Evolutionary conservation across 805 yeast genomes (phyloP).

Genomic region (Clavispora carvajalis): DNA sequence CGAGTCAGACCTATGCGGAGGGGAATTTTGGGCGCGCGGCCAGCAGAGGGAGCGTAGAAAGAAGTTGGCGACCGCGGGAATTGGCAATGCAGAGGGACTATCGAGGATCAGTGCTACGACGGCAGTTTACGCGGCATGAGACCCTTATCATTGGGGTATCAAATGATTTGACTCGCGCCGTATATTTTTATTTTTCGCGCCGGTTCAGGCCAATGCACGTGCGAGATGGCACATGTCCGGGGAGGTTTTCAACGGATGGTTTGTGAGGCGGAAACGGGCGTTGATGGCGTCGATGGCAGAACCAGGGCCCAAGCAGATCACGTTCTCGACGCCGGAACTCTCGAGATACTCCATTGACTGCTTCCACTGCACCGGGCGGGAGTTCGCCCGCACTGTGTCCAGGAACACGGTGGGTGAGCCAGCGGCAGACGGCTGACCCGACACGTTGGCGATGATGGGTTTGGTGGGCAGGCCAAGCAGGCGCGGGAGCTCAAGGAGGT

Average conservation of each 20-base stretch:
- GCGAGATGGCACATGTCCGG: constrained; percentile 8
- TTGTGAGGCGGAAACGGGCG: constrained; percentile 11
- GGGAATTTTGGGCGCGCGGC: too few species aligned
- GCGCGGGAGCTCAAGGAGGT: constrained; percentile 13
- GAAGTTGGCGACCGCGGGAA: too few species aligned
- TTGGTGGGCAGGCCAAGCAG: background rate
- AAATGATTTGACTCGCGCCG: background rate
- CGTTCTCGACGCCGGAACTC: constrained; percentile 11
- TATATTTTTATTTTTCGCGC: background rate
- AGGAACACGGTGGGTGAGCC: constrained; percentile 16
- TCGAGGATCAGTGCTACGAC: too few species aligned
- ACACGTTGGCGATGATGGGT: constrained; percentile 37
- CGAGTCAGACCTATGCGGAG: constrained; percentile 3
- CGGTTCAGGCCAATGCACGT: background rate
- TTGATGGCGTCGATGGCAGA: constrained; percentile 23
- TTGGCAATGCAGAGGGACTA: too few species aligned
- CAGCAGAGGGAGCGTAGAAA: too few species aligned
- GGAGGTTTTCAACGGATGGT: constrained; percentile 5
- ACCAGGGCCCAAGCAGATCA: constrained; percentile 39
- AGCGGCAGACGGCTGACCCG: constrained; percentile 22
- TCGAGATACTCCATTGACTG: constrained; percentile 24
- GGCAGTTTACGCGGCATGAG: too few species aligned
- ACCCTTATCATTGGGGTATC: background rate
- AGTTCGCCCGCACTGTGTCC: constrained; percentile 35
- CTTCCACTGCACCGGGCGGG: constrained; percentile 42